Evolutionary conservation across 2,329 filamentous ascomycete genomes (phyloP).

Genomic region (Parascedosporium putredinis): DNA sequence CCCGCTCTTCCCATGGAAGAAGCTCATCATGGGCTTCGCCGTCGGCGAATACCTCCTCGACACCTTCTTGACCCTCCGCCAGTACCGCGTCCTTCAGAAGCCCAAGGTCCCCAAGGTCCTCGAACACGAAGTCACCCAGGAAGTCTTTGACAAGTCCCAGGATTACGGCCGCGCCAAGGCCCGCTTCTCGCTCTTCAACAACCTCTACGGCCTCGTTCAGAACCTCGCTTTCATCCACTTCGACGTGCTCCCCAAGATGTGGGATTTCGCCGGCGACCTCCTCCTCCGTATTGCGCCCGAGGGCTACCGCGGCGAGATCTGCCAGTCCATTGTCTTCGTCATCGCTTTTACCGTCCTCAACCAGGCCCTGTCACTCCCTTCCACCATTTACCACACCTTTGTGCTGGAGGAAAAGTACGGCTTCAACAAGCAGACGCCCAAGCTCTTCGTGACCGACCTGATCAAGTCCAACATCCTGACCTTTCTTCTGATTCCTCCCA

Average conservation of each 20-base stretch:
- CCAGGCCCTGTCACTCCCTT: constrained; percentile 68
- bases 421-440: constrained; percentile 95
- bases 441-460: constrained; percentile 80
- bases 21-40: constrained; percentile 88
- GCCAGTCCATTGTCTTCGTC: constrained; percentile 86
- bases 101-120: constrained; percentile 77
- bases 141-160: constrained; percentile 90
- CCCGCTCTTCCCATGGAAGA: constrained; percentile 95
- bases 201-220: constrained; percentile 77
- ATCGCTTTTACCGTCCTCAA: constrained; percentile 77
- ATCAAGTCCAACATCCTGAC: constrained; percentile 81
- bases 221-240: constrained; percentile 83
- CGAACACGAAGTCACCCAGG: constrained; percentile 74
- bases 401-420: constrained; percentile 94
- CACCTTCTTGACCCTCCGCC: constrained; percentile 76
- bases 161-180: constrained; percentile 88
- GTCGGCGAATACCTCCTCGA: constrained; percentile 86
- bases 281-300: constrained; percentile 65
- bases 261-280: constrained; percentile 68
- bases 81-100: constrained; percentile 77
- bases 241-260: constrained; percentile 84
- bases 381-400: constrained; percentile 86
- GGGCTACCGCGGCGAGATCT: constrained; percentile 82
- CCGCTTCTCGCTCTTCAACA: constrained; percentile 72
- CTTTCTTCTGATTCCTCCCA: constrained; percentile 70